Evolutionary conservation across 2,329 filamentous ascomycete species (phyloP), one percentile per base, ranked within the genome.

Genomic region (Diaporthe amygdali): DNA sequence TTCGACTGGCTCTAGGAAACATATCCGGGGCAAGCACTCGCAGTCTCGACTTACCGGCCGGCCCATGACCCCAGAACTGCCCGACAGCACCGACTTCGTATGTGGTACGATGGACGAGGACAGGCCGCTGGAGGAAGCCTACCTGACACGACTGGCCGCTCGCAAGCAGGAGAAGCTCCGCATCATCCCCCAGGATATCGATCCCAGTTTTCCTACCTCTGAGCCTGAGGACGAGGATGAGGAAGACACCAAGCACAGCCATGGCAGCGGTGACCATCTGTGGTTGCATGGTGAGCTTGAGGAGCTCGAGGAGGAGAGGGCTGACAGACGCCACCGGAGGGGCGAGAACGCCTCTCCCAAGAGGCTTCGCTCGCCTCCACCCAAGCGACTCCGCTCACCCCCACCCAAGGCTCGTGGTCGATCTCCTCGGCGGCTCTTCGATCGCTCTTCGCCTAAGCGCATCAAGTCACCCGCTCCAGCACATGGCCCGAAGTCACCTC

Each of bases 31-130:
- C 61, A 70, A 66, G 61, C 70, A 66, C 27, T 66, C 70, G 20
- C 67, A 79, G 76, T 72, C 79, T 80, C 55, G 74, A n/a, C 51
- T 74, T 17, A 84, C 87, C 73, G 90, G 92, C 75, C 91, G 91
- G 27, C 88, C 90, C 47, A 87, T 88, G 30, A 93, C 93, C 1
- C 94, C 94, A 2, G 94, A 97, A 78, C 86, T 99, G 14, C 96
- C 96, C 1, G 96, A 99, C 81, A 98, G 95, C 82, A 98, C 96
- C 17, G 96, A 99, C 81, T 99, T 99, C 75, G 96, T 99, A n/a
- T 98, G 96, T 78, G 96, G 96, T 71, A 99, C 96, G 1, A 87
- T 99, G 25, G 96, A 99, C 75, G 96, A 99, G 81, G 96, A 99
- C 78, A 91, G 94, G 54, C 94, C 95, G 3, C 84, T 98, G n/a